A percentile compares a stretch with the other conserved stretches of the same genome.
Conservation (phyloP, 2,329 filamentous ascomycete genomes). For the Lasiodiplodia sp. region DNA sequence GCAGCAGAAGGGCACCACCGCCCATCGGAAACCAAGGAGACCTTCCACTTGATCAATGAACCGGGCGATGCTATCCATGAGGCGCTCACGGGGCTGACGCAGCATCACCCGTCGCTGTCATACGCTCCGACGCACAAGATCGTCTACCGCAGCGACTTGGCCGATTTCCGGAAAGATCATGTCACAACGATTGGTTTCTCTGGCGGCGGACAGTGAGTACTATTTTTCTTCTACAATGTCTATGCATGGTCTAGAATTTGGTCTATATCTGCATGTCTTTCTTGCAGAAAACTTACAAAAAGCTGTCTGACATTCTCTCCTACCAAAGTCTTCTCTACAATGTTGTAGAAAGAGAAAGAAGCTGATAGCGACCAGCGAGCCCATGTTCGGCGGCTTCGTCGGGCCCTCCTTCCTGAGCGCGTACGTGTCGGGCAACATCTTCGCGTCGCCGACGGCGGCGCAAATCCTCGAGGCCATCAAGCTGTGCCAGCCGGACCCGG, state of each 20-base stretch:
- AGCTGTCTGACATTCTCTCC: not conserved
- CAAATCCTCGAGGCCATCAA: slow-evolving; percentile 68
- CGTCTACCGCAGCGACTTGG: slow-evolving; percentile 44
- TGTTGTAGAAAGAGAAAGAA: not conserved
- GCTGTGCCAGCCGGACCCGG: slow-evolving; percentile 56
- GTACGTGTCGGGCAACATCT: slow-evolving; percentile 68
- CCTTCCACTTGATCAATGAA: slow-evolving; percentile 49
- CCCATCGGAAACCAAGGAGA: slow-evolving; percentile 33
- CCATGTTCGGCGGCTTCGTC: slow-evolving; percentile 70
- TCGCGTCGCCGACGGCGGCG: slow-evolving; percentile 68
- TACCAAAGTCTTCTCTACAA: not conserved
- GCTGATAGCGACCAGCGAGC: slow-evolving; percentile 55
- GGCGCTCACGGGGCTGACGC: slow-evolving; percentile 44
- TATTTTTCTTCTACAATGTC: not conserved
- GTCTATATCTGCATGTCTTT: not conserved
- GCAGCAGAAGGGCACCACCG: not conserved
- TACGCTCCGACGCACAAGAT: slow-evolving; percentile 47
- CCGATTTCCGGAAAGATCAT: slow-evolving; percentile 39
- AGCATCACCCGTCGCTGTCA: slow-evolving; percentile 43
- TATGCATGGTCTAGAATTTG: not conserved
- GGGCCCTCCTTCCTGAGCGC: slow-evolving; percentile 68
- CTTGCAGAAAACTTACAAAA: not conserved
- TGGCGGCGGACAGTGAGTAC: slow-evolving; percentile 42
- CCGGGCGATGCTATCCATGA: slow-evolving; percentile 45
- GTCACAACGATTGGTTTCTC: slow-evolving; percentile 48